phyloP scores from a whole-genome alignment of 1,284 basidiomycete species.

The Malassezia equina region DNA sequence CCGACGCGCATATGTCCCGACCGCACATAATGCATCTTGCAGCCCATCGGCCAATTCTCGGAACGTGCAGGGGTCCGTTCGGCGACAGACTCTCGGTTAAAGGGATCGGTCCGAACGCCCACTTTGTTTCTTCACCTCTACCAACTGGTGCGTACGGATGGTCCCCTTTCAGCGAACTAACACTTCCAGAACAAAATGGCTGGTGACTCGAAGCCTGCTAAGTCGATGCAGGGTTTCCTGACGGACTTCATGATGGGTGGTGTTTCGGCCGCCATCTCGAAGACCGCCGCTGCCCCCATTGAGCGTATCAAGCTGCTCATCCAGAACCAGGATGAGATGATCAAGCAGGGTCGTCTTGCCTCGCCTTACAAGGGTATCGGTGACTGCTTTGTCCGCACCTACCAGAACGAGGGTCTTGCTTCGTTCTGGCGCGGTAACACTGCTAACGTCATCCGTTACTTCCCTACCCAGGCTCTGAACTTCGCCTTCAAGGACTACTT shows the following conservation, averaged over 20 bases:
- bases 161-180: neutral
- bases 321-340: conserved; percentile 50
- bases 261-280: conserved; percentile 48
- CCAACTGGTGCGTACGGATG: neutral
- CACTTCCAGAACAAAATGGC: conserved; percentile 7
- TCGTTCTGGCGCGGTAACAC: conserved; percentile 49
- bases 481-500: conserved; percentile 49
- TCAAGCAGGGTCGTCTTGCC: conserved; percentile 48
- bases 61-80: neutral
- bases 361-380: conserved; percentile 48
- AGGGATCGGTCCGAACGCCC: neutral
- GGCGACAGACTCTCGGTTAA: neutral
- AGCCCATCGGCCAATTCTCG: conserved; percentile 1
- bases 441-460: conserved; percentile 48
- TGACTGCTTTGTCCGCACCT: conserved; percentile 48
- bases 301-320: conserved; percentile 49
- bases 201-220: conserved; percentile 11
- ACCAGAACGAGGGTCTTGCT: conserved; percentile 46
- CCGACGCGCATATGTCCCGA: conserved; percentile 1
- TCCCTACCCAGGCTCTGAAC: conserved; percentile 48
- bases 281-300: conserved; percentile 48
- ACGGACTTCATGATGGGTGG: conserved; percentile 48
- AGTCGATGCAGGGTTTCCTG: conserved; percentile 36
- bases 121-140: conserved; percentile 3
- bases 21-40: neutral